A percentile compares a stretch with the other conserved stretches of the same genome.
These are phyloP conservation scores for Lichtheimia ornata DNA, from an alignment of 371 early-diverging fungal species.

Conservation along the genomic window DNA sequence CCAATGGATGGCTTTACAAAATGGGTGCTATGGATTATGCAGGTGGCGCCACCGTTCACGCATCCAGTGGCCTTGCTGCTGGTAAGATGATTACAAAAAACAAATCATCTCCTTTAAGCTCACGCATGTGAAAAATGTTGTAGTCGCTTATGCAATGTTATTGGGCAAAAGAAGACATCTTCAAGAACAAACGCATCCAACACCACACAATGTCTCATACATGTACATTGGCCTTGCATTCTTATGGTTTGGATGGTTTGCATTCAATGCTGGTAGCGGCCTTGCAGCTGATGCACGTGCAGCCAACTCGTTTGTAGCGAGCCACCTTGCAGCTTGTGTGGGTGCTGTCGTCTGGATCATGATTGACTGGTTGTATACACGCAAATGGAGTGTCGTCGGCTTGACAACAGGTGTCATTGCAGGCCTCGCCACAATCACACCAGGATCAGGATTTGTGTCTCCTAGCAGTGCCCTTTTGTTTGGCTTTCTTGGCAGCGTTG, in stretches of 20 bases:
- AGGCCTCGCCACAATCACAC: slow-evolving; percentile 81
- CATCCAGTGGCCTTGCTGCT: slow-evolving; percentile 83
- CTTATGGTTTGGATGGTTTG: slow-evolving; percentile 70
- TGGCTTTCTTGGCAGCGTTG: slow-evolving; percentile 62
- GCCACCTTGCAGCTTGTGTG: slow-evolving; percentile 71
- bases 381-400: slow-evolving; percentile 75
- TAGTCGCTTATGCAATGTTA: slow-evolving; percentile 75
- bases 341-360: slow-evolving; percentile 77
- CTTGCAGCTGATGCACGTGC: slow-evolving; percentile 74
- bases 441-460: slow-evolving; percentile 75
- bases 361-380: slow-evolving; percentile 63
- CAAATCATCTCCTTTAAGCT: too few species aligned
- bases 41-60: slow-evolving; percentile 85
- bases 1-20: slow-evolving; percentile 73
- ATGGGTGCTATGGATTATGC: slow-evolving; percentile 85
- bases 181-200: slow-evolving; percentile 59
- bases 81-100: too few species aligned
- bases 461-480: slow-evolving; percentile 72
- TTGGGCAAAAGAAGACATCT: slow-evolving; percentile 73
- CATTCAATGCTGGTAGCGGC: slow-evolving; percentile 54
- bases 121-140: too few species aligned
- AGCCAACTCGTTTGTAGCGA: slow-evolving; percentile 72
- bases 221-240: slow-evolving; percentile 79
- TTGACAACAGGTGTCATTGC: slow-evolving; percentile 84
- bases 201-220: slow-evolving; percentile 82